Conservation (phyloP, 2,329 filamentous ascomycete genomes). For the Botrytis sinoallii region DNA sequence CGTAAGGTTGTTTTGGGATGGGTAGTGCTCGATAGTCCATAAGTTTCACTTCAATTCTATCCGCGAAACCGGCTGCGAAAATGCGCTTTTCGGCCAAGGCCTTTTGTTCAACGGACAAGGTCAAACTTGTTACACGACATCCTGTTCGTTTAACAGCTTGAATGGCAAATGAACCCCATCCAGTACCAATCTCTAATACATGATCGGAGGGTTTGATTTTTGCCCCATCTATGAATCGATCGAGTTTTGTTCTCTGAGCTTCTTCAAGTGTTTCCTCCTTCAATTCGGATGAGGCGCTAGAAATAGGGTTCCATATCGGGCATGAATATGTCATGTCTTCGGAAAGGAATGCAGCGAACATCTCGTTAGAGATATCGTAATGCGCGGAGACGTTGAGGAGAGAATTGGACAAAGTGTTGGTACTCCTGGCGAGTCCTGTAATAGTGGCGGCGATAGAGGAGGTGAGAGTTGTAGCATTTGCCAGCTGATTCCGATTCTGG, state of each 20-base stretch:
- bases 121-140: constrained; percentile 66
- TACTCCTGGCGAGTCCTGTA: constrained; percentile 54
- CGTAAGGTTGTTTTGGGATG: constrained; percentile 53
- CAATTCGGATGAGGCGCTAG: constrained; percentile 38
- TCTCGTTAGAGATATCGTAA: constrained; percentile 73
- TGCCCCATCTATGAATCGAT: constrained; percentile 63
- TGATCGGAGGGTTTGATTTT: constrained; percentile 63
- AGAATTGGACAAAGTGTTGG: constrained; percentile 56
- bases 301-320: constrained; percentile 57
- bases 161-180: constrained; percentile 74
- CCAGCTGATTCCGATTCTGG: constrained; percentile 59
- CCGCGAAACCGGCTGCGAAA: constrained; percentile 53
- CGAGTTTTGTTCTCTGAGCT: constrained; percentile 66
- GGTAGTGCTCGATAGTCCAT: constrained; percentile 66
- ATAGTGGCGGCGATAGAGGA: constrained; percentile 57
- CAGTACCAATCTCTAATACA: constrained; percentile 71
- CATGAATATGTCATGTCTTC: constrained; percentile 77
- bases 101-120: constrained; percentile 68
- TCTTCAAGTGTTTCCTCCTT: constrained; percentile 57
- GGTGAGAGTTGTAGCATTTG: constrained; percentile 61
- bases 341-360: constrained; percentile 71
- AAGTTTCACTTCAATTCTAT: constrained; percentile 61
- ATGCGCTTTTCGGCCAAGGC: constrained; percentile 64
- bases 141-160: constrained; percentile 63
- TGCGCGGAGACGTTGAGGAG: constrained; percentile 68